These are phyloP conservation scores for Hemisphaericaspora nanyangensis DNA, from an alignment of 805 yeast species.

Conservation along the genomic window DNA sequence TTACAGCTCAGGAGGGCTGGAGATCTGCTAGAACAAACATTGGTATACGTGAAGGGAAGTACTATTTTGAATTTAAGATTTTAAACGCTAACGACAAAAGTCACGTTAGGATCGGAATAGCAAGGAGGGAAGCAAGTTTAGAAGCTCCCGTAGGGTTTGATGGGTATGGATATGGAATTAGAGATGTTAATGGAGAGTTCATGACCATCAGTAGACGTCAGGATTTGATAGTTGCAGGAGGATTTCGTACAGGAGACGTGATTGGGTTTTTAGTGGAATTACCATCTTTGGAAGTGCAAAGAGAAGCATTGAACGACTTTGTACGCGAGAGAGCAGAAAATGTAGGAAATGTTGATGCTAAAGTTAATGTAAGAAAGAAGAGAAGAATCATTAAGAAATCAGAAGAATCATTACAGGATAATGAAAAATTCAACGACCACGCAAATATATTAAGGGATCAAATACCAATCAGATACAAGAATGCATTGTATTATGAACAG, in stretches of 20 bases:
- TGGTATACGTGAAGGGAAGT: slow-evolving; percentile 71
- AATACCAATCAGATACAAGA: slow-evolving; percentile 79
- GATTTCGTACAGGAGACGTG: slow-evolving; percentile 72
- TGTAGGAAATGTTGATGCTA: slow-evolving; percentile 2
- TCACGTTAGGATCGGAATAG: slow-evolving; percentile 81
- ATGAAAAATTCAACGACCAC: slow-evolving; percentile 16
- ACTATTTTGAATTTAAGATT: slow-evolving; percentile 76
- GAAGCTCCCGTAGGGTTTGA: slow-evolving; percentile 97
- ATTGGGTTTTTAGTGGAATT: slow-evolving; percentile 73
- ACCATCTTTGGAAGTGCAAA: slow-evolving; percentile 52
- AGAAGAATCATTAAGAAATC: slow-evolving; percentile 13
- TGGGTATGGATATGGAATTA: slow-evolving; percentile 86
- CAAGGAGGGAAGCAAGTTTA: slow-evolving; percentile 79
- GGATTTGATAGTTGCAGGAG: slow-evolving; percentile 44
- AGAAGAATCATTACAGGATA: slow-evolving; percentile 13
- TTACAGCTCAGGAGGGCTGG: slow-evolving; percentile 73
- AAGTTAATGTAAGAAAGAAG: slow-evolving; percentile 10
- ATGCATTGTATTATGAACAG: slow-evolving; percentile 76
- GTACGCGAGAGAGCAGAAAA: slow-evolving; percentile 10
- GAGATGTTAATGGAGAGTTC: slow-evolving; percentile 74
- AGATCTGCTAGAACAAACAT: slow-evolving; percentile 71
- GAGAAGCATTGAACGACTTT: slow-evolving; percentile 33
- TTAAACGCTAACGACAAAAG: slow-evolving; percentile 36
- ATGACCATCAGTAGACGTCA: slow-evolving; percentile 71
- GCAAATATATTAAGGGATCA: slow-evolving; percentile 70